phyloP scores from a whole-genome alignment of 2,329 filamentous ascomycete genomes.

The Rhynchosporium agropyri region DNA sequence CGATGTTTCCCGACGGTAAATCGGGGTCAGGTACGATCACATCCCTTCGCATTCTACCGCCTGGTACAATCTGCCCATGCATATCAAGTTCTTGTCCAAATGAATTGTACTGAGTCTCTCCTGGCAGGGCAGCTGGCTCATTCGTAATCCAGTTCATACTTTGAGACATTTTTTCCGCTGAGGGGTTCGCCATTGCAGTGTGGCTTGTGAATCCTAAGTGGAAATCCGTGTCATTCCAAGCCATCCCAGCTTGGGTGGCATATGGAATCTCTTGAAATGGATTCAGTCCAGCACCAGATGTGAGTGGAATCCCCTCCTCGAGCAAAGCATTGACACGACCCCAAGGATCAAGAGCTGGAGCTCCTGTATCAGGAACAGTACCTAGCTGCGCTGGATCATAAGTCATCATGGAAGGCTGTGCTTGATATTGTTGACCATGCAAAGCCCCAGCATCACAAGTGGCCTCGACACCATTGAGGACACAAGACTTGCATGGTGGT shows the following conservation, averaged over 20 bases:
- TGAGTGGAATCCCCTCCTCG: not conserved
- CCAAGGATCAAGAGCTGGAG: not conserved
- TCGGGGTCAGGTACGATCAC: not conserved
- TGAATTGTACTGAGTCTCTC: not conserved
- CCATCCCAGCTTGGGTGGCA: not conserved
- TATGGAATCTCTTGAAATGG: not conserved
- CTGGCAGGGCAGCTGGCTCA: not conserved
- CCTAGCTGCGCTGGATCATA: not conserved
- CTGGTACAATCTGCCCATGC: not conserved
- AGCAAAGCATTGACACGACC: not conserved
- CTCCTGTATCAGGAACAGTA: not conserved
- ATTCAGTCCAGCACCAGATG: not conserved
- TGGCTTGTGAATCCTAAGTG: not conserved
- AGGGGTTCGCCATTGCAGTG: not conserved
- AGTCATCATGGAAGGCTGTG: not conserved
- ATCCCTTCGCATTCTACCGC: not conserved
- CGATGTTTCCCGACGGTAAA: not conserved
- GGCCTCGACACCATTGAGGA: too few species aligned
- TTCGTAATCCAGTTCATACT: not conserved
- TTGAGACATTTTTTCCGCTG: not conserved
- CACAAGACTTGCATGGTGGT: not conserved
- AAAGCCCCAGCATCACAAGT: not conserved
- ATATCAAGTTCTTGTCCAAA: conserved; percentile 4
- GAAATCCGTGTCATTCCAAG: not conserved
- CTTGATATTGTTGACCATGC: not conserved